Conservation (phyloP, 345 rosid species). For the Pugionium dolabratum region DNA sequence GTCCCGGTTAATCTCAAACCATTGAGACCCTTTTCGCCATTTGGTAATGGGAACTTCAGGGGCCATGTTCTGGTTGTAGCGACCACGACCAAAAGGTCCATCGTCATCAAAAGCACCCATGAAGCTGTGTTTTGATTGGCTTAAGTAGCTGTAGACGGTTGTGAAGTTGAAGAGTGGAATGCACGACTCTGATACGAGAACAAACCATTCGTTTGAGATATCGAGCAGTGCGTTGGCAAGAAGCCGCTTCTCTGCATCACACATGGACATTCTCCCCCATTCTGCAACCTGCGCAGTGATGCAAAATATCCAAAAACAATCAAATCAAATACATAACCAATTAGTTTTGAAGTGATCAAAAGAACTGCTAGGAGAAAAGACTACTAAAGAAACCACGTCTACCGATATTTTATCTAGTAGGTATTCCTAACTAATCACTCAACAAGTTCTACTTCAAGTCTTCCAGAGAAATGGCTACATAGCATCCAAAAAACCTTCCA, state of each 20-base stretch:
- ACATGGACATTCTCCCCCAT: slow-evolving; percentile 97
- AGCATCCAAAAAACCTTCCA: not conserved
- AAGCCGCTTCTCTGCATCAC: slow-evolving; percentile 89
- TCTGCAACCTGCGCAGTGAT: slow-evolving; percentile 57
- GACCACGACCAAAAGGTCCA: slow-evolving; percentile 78
- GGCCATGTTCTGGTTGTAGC: slow-evolving; percentile 68
- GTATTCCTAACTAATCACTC: slow-evolving; percentile 2
- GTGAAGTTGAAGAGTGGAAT: slow-evolving; percentile 82
- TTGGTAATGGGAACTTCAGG: slow-evolving; percentile 68
- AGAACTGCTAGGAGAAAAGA: not conserved
- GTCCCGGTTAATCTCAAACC: slow-evolving; percentile 80
- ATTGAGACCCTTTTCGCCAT: slow-evolving; percentile 95
- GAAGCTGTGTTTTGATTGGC: slow-evolving; percentile 66
- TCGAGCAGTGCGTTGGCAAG: slow-evolving; percentile 92
- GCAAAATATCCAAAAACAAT: slow-evolving; percentile 12
- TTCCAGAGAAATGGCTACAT: not conserved
- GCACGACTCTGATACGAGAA: slow-evolving; percentile 94
- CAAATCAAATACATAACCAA: slow-evolving; percentile 4
- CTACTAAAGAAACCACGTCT: slow-evolving; percentile 6
- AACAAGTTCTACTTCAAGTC: not conserved
- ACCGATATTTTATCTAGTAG: not conserved
- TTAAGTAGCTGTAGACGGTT: slow-evolving; percentile 55
- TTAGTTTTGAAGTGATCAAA: slow-evolving; percentile 4
- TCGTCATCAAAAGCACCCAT: slow-evolving; percentile 84
- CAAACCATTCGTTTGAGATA: slow-evolving; percentile 77